These are phyloP conservation scores for Neofusicoccum ribis DNA, from an alignment of 2,329 filamentous ascomycete species.

Conservation along the genomic window DNA sequence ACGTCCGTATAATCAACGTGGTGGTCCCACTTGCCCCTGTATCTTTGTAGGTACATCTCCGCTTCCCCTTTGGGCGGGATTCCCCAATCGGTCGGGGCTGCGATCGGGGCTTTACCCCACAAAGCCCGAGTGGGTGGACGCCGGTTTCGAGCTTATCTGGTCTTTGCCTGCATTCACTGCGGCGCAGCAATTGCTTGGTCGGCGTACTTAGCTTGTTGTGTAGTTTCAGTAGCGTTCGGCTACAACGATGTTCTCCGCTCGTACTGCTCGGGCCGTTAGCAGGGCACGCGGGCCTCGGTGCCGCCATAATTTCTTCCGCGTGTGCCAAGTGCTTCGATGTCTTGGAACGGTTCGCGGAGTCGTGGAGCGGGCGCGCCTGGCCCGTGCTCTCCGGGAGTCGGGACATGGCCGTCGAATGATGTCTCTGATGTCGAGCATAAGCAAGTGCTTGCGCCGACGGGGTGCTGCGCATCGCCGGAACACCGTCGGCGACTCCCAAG, in stretches of 20 bases:
- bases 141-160: background rate
- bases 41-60: background rate
- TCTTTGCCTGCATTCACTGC: background rate
- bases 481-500: too few species aligned
- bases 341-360: too few species aligned
- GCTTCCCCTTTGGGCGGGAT: background rate
- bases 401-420: background rate
- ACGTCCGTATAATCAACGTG: background rate
- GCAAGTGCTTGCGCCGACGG: background rate
- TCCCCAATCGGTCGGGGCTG: background rate
- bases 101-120: background rate
- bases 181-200: background rate
- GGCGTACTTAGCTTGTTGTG: background rate
- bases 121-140: background rate
- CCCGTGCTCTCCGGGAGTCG: background rate
- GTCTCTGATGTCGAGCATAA: too few species aligned
- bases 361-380: background rate
- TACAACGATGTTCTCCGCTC: background rate
- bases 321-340: background rate
- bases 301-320: slow-evolving; percentile 1
- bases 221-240: background rate
- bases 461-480: too few species aligned
- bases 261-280: background rate
- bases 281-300: background rate
- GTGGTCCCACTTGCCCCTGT: background rate